Base-by-base conservation (phyloP, 2,329 filamentous ascomycete species). In the Beauveria australis region DNA sequence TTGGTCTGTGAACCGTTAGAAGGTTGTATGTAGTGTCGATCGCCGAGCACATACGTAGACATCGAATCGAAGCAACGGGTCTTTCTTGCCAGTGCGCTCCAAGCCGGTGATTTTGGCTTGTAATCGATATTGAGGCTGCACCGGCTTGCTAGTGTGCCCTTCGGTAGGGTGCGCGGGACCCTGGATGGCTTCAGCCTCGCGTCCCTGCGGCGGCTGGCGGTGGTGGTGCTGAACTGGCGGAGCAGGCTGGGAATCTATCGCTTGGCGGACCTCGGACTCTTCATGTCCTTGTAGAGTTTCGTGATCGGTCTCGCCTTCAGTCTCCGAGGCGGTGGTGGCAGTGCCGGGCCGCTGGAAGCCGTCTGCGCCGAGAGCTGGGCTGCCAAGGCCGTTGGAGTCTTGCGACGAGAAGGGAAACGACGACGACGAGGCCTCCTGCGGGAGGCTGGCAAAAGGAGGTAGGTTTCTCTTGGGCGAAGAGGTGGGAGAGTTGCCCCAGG, bases 101-200 rank as follows among this genome's bases (percentile, higher is more conserved):
- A 99, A 79, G 2, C 89, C 92, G 1, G 92, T 97, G 64, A 99
- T 92, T 78, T 97, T 99, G 51, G 89, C 92, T 72, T 96, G 92
- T 43, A 99, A 82, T 74, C 91, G 93, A 75, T 89, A 92, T 63
- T 88, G 84, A 30, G 89, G 87, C 59, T 84, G 82, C 48, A 83
- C 76, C 12, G 79, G 76, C 65, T 75, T 72, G 3, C 85, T 91
- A 3, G 83, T 85, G 60, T 78, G 78, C 62, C 26, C 57, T 7
- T 51, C 48, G 9, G 28, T 16, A 40, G 57, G 57, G 8, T 48
- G 48, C 24, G 5, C 28, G 19, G 57, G 41, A 22, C 49, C 41
- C 4, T 46, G 57, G 19, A 40, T 40, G 24, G 37, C 41, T 18
- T 47, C 57, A 16, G 24, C n/a, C 12, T 41, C 48, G 40, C 77